phyloP scores from a whole-genome alignment of 805 yeast species.

The Metschnikowia chrysomelidarum region DNA sequence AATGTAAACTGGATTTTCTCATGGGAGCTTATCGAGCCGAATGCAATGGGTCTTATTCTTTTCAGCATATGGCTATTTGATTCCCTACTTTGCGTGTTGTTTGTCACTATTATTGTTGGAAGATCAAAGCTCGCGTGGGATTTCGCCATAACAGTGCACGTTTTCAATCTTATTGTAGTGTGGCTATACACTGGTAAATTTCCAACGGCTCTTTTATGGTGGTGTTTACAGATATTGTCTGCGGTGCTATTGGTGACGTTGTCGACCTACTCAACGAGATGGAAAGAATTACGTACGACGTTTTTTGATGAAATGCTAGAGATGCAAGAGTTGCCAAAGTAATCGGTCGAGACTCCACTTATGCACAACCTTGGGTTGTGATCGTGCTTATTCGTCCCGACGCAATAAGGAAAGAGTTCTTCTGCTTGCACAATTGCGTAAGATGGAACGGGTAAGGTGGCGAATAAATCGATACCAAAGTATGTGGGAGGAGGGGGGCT shows the following conservation, averaged over 20 bases:
- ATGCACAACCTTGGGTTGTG: no score
- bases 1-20: constrained; percentile 70
- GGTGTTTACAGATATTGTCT: constrained; percentile 72
- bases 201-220: constrained; percentile 78
- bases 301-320: constrained; percentile 84
- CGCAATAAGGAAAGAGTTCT: no score
- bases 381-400: no score
- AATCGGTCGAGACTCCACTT: no score
- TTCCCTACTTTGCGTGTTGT: constrained; percentile 77
- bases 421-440: no score
- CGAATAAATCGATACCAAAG: no score
- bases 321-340: constrained; percentile 20
- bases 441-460: no score
- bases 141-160: constrained; percentile 91
- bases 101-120: constrained; percentile 85
- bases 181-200: constrained; percentile 63
- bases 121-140: constrained; percentile 94
- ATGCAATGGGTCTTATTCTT: constrained; percentile 76
- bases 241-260: constrained; percentile 67
- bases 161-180: constrained; percentile 68
- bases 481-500: no score
- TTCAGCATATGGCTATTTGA: constrained; percentile 79
- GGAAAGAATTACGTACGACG: constrained; percentile 87
- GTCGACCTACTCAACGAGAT: constrained; percentile 87
- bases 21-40: constrained; percentile 72